A percentile compares a stretch with the other conserved stretches of the same genome.
phyloP scores from a whole-genome alignment of 2,329 filamentous ascomycete species.

The Fusarium albidum region DNA sequence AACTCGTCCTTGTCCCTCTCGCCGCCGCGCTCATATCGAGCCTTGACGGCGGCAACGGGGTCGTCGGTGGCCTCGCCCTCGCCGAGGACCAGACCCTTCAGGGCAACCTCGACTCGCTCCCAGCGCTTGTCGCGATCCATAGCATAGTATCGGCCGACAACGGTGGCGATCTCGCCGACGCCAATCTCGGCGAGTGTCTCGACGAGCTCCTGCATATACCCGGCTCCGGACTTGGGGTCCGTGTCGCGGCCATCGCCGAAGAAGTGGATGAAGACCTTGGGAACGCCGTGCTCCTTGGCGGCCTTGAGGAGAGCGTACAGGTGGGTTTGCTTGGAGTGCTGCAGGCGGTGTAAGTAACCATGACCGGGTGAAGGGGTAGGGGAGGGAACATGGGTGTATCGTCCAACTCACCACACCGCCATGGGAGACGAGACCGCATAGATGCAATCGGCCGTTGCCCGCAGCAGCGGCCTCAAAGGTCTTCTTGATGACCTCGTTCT shows the following conservation, averaged over 20 bases:
- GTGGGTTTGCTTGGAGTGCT: conserved; percentile 95
- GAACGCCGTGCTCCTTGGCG: conserved; percentile 86
- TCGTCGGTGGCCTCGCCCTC: conserved; percentile 89
- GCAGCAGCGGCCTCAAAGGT: conserved; percentile 82
- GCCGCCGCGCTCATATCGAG: conserved; percentile 79
- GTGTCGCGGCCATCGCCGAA: conserved; percentile 98
- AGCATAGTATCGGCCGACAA: conserved; percentile 96
- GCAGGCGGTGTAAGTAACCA: conserved; percentile 25
- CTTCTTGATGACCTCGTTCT: conserved; percentile 78
- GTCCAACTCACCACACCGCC: conserved; percentile 77
- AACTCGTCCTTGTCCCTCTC: conserved; percentile 89
- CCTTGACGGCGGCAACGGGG: conserved; percentile 85
- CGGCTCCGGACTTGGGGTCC: conserved; percentile 91
- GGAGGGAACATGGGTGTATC: neutral
- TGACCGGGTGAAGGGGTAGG: neutral
- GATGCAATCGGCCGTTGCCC: conserved; percentile 90
- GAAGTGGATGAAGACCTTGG: conserved; percentile 98
- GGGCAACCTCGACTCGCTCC: conserved; percentile 89
- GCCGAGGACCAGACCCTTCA: conserved; percentile 85
- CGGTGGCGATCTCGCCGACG: conserved; percentile 85
- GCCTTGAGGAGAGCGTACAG: conserved; percentile 87
- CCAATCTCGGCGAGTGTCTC: conserved; percentile 85
- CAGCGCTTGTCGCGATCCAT: conserved; percentile 99
- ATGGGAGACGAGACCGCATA: conserved; percentile 91
- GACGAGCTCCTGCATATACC: conserved; percentile 87